Conservation (phyloP, 129 eudicot genomes). For the Gnaphalium uliginosum region DNA sequence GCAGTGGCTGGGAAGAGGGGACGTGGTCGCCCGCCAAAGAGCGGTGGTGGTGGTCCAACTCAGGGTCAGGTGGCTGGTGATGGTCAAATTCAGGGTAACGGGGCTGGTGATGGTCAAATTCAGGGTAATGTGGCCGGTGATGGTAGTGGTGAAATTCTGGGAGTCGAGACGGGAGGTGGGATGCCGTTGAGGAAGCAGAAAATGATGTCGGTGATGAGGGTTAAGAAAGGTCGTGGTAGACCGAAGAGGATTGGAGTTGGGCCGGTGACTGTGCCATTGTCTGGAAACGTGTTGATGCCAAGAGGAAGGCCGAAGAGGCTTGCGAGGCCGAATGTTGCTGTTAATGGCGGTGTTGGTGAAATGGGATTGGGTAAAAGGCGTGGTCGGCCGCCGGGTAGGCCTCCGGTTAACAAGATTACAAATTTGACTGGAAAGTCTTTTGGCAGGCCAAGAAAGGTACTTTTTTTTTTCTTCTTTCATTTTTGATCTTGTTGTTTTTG, state of each 20-base stretch:
- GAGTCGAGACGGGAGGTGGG: slow-evolving; percentile 35
- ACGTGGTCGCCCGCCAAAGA: slow-evolving; percentile 54
- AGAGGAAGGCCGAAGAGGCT: slow-evolving; percentile 64
- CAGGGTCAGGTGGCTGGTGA: neutral
- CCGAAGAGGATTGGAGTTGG: slow-evolving; percentile 33
- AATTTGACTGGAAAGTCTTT: slow-evolving; percentile 52
- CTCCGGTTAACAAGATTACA: slow-evolving; percentile 41
- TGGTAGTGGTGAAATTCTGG: slow-evolving; percentile 20
- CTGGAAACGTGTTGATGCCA: slow-evolving; percentile 55
- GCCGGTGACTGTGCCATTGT: slow-evolving; percentile 41
- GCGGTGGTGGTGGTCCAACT: slow-evolving; percentile 13
- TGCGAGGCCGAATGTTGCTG: slow-evolving; percentile 33
- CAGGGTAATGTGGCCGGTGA: neutral
- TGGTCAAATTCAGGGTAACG: neutral
- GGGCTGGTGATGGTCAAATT: neutral
- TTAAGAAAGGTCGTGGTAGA: slow-evolving; percentile 47
- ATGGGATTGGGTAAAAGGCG: slow-evolving; percentile 43
- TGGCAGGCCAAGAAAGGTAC: slow-evolving; percentile 83
- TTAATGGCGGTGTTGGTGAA: slow-evolving; percentile 42
- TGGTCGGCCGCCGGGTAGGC: slow-evolving; percentile 68
- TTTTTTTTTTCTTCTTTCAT: neutral
- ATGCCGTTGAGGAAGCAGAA: slow-evolving; percentile 38
- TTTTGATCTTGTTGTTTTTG: neutral
- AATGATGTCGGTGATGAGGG: slow-evolving; percentile 32
- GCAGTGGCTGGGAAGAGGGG: slow-evolving; percentile 32